These are phyloP conservation scores for Onygena corvina DNA, from an alignment of 2,329 filamentous ascomycete genomes.

Conservation along the genomic window DNA sequence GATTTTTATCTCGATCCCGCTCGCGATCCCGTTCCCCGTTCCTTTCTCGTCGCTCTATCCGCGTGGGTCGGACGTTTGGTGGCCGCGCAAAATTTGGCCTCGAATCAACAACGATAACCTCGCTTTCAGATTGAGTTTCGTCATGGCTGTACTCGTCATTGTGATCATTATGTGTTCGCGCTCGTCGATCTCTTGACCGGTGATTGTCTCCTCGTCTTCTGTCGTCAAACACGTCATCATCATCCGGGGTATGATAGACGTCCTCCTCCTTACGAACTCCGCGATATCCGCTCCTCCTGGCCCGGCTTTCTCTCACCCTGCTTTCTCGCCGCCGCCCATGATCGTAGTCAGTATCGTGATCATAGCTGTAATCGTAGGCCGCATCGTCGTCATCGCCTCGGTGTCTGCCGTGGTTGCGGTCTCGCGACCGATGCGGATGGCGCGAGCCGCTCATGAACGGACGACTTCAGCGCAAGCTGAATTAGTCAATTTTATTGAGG, in stretches of 20 bases:
- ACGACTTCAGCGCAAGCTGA: too few relatives aligned
- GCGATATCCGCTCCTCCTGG: neutral
- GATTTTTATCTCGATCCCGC: constrained; percentile 12
- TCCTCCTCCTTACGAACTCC: neutral
- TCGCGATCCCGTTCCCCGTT: constrained; percentile 14
- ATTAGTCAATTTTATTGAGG: too few relatives aligned
- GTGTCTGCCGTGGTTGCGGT: constrained; percentile 6
- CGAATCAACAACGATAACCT: constrained; percentile 20
- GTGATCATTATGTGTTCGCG: neutral
- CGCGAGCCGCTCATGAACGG: constrained; percentile 1
- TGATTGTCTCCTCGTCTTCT: neutral
- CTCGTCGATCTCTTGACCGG: neutral
- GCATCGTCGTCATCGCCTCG: constrained; percentile 6
- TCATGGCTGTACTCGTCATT: constrained; percentile 15
- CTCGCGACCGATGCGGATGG: constrained; percentile 14
- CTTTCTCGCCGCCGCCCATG: neutral
- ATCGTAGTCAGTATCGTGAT: constrained; percentile 5
- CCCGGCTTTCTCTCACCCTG: neutral
- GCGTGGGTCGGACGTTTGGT: constrained; percentile 17
- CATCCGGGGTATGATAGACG: neutral
- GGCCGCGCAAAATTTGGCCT: constrained; percentile 23
- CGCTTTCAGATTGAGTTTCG: constrained; percentile 16
- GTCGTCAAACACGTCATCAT: constrained; percentile 7
- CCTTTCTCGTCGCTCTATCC: constrained; percentile 7
- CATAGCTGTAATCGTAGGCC: constrained; percentile 10